These are phyloP conservation scores for Geoglossum glabrum DNA, from an alignment of 495 filamentous ascomycete species.

Conservation along the genomic window DNA sequence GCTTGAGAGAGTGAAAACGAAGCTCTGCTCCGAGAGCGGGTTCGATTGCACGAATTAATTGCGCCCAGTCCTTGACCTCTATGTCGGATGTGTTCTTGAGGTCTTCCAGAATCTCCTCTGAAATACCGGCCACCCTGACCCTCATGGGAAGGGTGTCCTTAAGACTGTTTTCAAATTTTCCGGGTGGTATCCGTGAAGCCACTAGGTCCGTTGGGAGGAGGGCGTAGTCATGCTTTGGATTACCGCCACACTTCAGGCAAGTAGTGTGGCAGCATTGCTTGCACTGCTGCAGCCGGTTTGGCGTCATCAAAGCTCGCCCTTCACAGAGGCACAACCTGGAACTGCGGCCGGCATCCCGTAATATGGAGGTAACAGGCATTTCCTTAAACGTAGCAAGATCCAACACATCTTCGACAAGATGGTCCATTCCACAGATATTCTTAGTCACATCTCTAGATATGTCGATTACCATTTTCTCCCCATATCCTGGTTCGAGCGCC, in stretches of 20 bases:
- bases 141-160: conserved; percentile 28
- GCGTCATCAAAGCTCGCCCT: conserved; percentile 21
- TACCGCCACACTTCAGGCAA: conserved; percentile 33
- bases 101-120: conserved; percentile 12
- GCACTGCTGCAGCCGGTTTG: conserved; percentile 26
- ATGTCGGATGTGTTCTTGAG: conserved; percentile 7
- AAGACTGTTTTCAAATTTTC: conserved; percentile 27
- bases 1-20: conserved; percentile 24
- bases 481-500: conserved; percentile 14
- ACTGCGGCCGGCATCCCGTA: conserved; percentile 17
- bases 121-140: conserved; percentile 21
- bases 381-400: conserved; percentile 1
- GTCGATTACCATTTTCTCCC: background rate
- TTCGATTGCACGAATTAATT: conserved; percentile 18
- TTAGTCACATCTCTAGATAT: background rate
- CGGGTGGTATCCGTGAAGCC: conserved; percentile 16
- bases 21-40: conserved; percentile 23
- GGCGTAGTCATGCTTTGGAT: conserved; percentile 33
- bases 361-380: background rate
- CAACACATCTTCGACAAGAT: conserved; percentile 2
- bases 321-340: conserved; percentile 38
- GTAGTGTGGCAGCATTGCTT: conserved; percentile 32
- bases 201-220: conserved; percentile 6
- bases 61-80: conserved; percentile 16
- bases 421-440: conserved; percentile 2